phyloP scores from a whole-genome alignment of 1,284 basidiomycete genomes.

The Athelia psychrophila region DNA sequence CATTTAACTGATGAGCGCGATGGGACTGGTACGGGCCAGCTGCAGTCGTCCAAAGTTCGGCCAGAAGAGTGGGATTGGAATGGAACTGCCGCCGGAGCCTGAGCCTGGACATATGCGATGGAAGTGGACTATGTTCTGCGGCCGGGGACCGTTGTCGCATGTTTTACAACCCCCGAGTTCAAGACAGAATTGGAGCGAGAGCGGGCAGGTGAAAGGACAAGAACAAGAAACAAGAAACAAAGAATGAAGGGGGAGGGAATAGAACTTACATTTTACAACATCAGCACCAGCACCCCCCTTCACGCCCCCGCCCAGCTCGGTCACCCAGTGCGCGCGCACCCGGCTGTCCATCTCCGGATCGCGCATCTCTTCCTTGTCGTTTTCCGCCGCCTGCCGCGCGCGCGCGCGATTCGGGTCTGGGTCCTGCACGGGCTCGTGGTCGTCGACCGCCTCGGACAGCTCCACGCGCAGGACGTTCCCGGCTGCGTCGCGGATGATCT shows the following conservation, averaged over 20 bases:
- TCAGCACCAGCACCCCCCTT: conserved; percentile 7
- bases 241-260: conserved; percentile 4
- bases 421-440: conserved; percentile 4
- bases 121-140: no score
- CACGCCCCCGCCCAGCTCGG: conserved; percentile 18
- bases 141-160: no score
- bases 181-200: neutral
- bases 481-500: conserved; percentile 80
- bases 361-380: conserved; percentile 20
- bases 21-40: no score
- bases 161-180: neutral
- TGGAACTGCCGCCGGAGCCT: no score
- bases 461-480: conserved; percentile 83
- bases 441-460: conserved; percentile 54
- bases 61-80: no score
- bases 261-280: conserved; percentile 34
- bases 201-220: neutral
- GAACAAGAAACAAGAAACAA: neutral
- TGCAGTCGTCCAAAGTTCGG: no score
- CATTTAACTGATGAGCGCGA: no score
- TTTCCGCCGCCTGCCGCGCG: conserved; percentile 14
- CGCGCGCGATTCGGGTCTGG: neutral
- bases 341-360: conserved; percentile 31
- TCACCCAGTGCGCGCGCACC: conserved; percentile 37
- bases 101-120: no score